These are phyloP conservation scores for Alternaria sp. DNA, from an alignment of 2,329 filamentous ascomycete species.

Conservation along the genomic window DNA sequence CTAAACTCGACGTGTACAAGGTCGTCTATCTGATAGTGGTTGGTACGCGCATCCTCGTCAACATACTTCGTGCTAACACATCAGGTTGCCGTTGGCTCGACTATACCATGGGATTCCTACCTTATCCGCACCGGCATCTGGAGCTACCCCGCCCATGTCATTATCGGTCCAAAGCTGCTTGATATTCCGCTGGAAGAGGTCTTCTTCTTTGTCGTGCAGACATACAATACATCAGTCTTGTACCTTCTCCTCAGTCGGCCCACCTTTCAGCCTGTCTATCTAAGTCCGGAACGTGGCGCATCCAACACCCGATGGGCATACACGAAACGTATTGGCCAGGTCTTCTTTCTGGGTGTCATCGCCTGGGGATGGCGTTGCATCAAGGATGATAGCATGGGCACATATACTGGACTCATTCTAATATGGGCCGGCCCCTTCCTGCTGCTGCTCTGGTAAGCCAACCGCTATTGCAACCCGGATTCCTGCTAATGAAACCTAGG, in stretches of 20 bases:
- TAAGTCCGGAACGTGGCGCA: slow-evolving; percentile 51
- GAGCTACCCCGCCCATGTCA: slow-evolving; percentile 71
- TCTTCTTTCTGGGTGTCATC: slow-evolving; percentile 54
- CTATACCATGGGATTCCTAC: slow-evolving; percentile 79
- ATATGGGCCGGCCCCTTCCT: slow-evolving; percentile 72
- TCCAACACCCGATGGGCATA: slow-evolving; percentile 45
- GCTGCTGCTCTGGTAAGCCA: slow-evolving; percentile 64
- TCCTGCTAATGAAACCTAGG: slow-evolving; percentile 42
- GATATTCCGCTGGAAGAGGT: slow-evolving; percentile 74
- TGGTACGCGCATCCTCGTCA: slow-evolving; percentile 17
- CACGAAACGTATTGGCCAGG: slow-evolving; percentile 56
- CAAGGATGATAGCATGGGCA: slow-evolving; percentile 57
- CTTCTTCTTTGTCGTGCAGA: slow-evolving; percentile 80
- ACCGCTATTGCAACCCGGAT: neutral
- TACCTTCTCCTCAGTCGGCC: slow-evolving; percentile 73
- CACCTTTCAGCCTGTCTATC: slow-evolving; percentile 61
- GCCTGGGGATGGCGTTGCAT: slow-evolving; percentile 56
- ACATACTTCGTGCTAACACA: slow-evolving; percentile 27
- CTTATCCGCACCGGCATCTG: slow-evolving; percentile 72
- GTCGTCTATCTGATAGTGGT: slow-evolving; percentile 64
- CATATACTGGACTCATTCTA: slow-evolving; percentile 73
- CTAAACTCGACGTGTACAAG: slow-evolving; percentile 67
- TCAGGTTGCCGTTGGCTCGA: slow-evolving; percentile 68
- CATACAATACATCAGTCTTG: slow-evolving; percentile 72
- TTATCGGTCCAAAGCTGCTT: slow-evolving; percentile 67